Conservation (phyloP, 2,329 filamentous ascomycete species). For the Aspergillus japonicus region DNA sequence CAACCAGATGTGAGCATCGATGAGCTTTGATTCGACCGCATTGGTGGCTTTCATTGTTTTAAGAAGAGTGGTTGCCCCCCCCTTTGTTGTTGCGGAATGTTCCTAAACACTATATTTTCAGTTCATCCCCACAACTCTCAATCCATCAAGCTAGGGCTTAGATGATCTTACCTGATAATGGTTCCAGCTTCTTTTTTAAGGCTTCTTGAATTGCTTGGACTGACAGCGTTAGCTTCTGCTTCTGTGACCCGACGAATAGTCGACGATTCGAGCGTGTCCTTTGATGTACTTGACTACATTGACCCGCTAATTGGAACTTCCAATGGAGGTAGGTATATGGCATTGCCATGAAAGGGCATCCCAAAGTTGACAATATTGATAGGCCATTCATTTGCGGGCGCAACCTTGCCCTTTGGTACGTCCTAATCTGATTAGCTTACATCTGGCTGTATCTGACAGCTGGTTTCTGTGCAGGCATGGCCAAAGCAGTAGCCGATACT, state of each 20-base stretch:
- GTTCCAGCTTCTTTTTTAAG: neutral
- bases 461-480: slow-evolving; percentile 42
- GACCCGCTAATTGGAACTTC: slow-evolving; percentile 57
- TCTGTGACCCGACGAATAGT: neutral
- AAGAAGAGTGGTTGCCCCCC: neutral
- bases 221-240: neutral
- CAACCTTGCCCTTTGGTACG: slow-evolving; percentile 53
- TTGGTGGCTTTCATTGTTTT: neutral
- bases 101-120: neutral
- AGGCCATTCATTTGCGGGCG: slow-evolving; percentile 60
- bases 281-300: slow-evolving; percentile 43
- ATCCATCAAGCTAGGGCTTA: neutral
- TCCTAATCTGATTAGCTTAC: slow-evolving; percentile 3
- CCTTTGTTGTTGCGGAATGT: neutral
- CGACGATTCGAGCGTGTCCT: neutral
- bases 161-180: neutral
- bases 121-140: neutral
- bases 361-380: neutral
- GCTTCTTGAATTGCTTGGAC: neutral
- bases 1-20: neutral
- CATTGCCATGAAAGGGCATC: neutral
- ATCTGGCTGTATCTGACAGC: neutral
- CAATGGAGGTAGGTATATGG: slow-evolving; percentile 42
- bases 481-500: slow-evolving; percentile 57
- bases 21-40: neutral